Evolutionary conservation across 768 basidiomycete species (phyloP).

Genomic region (Saitozyma sp.): DNA sequence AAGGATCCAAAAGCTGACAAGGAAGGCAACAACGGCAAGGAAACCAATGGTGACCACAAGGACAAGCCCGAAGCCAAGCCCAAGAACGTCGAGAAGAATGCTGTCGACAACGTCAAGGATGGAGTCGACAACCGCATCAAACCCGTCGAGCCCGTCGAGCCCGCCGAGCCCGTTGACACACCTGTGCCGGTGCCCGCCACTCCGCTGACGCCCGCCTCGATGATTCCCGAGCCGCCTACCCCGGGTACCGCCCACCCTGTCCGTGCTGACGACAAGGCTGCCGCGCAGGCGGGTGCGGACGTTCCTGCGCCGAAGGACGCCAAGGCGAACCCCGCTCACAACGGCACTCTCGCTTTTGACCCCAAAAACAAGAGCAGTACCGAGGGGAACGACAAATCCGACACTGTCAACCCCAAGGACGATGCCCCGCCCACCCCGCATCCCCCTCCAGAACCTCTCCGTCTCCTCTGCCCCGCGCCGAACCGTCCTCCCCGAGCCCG

Average conservation of each 20-base stretch:
- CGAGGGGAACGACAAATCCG: conserved; percentile 6
- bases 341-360: not conserved
- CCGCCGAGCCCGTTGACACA: not conserved
- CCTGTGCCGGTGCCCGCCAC: conserved; percentile 3
- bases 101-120: conserved; percentile 8
- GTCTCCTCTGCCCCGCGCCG: conserved; percentile 30
- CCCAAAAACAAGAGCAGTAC: conserved; percentile 2
- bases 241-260: conserved; percentile 7
- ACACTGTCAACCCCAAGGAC: conserved; percentile 1
- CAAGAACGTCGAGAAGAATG: conserved; percentile 8
- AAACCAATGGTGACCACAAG: conserved; percentile 6
- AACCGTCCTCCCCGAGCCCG: conserved; percentile 22
- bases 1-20: conserved; percentile 11
- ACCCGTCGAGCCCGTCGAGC: not conserved
- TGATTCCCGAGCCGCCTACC: conserved; percentile 29
- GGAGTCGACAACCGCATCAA: conserved; percentile 5
- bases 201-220: conserved; percentile 25
- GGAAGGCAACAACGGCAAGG: conserved; percentile 13
- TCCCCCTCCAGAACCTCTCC: conserved; percentile 20
- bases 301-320: not conserved
- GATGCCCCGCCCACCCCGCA: conserved; percentile 2
- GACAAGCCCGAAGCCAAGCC: conserved; percentile 10
- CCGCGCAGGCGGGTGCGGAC: not conserved
- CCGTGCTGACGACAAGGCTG: conserved; percentile 5
- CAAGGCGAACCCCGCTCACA: not conserved